phyloP scores from a whole-genome alignment of 2,329 filamentous ascomycete genomes.

The Mycosphaerelloides madeirae region DNA sequence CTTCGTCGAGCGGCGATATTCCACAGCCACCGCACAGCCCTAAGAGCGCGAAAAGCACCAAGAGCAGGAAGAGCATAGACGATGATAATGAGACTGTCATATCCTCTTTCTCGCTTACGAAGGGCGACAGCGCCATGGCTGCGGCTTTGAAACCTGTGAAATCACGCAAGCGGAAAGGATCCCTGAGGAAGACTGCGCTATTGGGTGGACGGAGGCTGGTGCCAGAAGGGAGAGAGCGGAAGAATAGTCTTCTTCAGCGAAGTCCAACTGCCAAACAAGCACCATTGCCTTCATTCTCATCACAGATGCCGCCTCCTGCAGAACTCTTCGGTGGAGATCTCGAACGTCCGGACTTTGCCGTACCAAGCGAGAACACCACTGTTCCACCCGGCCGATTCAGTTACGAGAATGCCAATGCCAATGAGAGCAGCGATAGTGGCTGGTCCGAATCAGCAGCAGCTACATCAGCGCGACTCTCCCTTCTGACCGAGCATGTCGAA shows the following conservation, averaged over 20 bases:
- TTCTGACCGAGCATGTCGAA: constrained; percentile 25
- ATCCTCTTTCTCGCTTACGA: constrained; percentile 23
- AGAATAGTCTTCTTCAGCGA: constrained; percentile 33
- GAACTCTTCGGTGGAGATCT: constrained; percentile 1
- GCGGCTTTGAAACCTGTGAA: constrained; percentile 30
- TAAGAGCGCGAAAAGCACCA: constrained; percentile 25
- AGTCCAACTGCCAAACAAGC: constrained; percentile 30
- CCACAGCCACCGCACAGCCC: constrained; percentile 29
- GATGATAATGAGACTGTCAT: constrained; percentile 28
- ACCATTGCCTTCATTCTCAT: constrained; percentile 12
- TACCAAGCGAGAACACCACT: constrained; percentile 7
- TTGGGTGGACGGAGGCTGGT: constrained; percentile 62
- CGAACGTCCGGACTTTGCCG: constrained; percentile 1
- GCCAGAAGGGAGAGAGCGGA: constrained; percentile 55
- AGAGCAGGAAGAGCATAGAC: constrained; percentile 28
- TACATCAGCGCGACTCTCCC: constrained; percentile 24
- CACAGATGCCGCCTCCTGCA: not conserved
- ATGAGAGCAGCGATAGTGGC: constrained; percentile 22
- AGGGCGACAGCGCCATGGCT: constrained; percentile 21
- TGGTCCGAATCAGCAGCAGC: constrained; percentile 32
- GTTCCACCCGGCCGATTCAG: constrained; percentile 29
- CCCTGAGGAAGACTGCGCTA: constrained; percentile 79
- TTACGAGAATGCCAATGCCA: constrained; percentile 35
- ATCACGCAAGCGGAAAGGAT: constrained; percentile 71
- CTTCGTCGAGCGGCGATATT: constrained; percentile 18